Base-by-base conservation (phyloP, 768 basidiomycete species). In the Boletus bicolor region DNA sequence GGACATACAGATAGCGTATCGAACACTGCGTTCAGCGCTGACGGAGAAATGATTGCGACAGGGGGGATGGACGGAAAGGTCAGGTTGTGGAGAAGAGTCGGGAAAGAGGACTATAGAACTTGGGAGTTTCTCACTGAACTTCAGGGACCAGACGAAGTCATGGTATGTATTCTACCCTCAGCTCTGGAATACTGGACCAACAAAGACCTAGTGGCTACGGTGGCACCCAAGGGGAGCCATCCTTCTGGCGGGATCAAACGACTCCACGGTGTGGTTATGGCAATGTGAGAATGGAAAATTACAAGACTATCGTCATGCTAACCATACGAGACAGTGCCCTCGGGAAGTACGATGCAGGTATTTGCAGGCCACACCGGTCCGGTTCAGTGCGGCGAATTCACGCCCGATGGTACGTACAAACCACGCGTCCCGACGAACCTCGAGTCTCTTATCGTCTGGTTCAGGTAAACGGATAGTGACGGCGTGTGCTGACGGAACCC, bases 21-120 rank as follows among this genome's bases (percentile, higher is more conserved):
- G 5, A 79, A 79, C 51, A 79, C 81, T 4, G 86, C 79, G 21
- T 99, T 91, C 82, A 96, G 85, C 68, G 64, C 76, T 0, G 96
- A 98, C 68, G 97, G 97, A 2, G 89, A 97, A 73, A 81, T 97
- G 81, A 79, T 95, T 54, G 86, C 95, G 15, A 97, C 95, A 0
- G 97, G 96, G 10, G 97, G 97, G 0, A 98, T 99, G 97, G 97
- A 99, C 65, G 97, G 97, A 9, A 87, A 85, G 69, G 87, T 98
- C 38, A 79, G 95, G 58, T 76, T 99, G 57, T 99, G 97, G 97
- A 77, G 88, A 67, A 78, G 93, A 64, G 88, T 93, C 14, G 87
- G 85, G 5, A 87, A 77, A 61, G 84, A 86, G 44, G 74, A 86
- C 57, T 89, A 85, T 74, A 82, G 77, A 57, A 81, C 75, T 50